Evolutionary conservation across 805 yeast genomes (phyloP).

Genomic region (Spathaspora girioi): DNA sequence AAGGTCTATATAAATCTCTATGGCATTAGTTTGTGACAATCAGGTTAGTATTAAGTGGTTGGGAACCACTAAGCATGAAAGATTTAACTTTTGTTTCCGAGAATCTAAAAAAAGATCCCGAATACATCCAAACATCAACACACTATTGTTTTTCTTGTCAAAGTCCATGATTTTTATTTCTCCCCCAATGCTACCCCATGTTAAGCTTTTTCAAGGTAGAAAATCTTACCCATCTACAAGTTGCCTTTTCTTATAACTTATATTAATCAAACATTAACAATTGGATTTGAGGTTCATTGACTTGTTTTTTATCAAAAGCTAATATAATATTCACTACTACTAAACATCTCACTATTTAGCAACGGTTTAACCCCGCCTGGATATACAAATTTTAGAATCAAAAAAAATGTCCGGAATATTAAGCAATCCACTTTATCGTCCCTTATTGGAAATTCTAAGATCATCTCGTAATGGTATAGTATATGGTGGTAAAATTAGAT

Average conservation of each 20-base stretch:
- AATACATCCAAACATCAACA: background rate
- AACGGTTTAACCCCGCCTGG: no score
- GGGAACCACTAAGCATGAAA: background rate
- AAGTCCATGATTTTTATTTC: background rate
- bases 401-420: conserved; percentile 14
- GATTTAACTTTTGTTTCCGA: background rate
- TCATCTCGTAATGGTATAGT: conserved; percentile 48
- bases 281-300: background rate
- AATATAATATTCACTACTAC: background rate
- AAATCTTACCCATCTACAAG: background rate
- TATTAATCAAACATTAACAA: background rate
- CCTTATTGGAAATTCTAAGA: conserved; percentile 31
- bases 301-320: no score
- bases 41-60: background rate
- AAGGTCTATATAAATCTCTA: no score
- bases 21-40: no score
- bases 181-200: background rate
- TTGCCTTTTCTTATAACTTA: no score
- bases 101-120: background rate
- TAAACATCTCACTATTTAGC: no score
- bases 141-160: background rate
- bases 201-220: background rate
- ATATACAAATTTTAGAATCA: no score
- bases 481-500: conserved; percentile 60
- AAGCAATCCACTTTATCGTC: conserved; percentile 24